Evolutionary conservation across 2,329 filamentous ascomycete species (phyloP), one percentile per base, ranked within the genome.

Genomic region (Microsporum canis): DNA sequence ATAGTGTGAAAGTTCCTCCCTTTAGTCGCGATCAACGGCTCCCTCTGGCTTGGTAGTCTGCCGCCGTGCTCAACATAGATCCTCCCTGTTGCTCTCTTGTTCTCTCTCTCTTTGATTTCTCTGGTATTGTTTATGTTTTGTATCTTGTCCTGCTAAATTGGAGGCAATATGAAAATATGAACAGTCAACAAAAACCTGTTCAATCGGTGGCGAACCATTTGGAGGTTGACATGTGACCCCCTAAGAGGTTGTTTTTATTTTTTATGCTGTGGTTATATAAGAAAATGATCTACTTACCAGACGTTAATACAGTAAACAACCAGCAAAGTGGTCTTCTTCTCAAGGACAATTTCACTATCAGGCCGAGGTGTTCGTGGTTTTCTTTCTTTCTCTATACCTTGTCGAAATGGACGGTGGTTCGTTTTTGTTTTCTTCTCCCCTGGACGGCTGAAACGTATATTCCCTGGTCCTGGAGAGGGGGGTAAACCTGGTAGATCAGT

Each of bases 181-280:
- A 27, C 27, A 53, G 51, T 55, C 51, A 55, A 55, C 51, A 55
- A 55, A 51, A 55, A 55, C 51, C 31, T 55, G 51, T 5, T 55
- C 29, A 34, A 53, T 8, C 27, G 10, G 51, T 55, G 51, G 51
- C 51, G 31, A 55, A 49, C 43, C 39, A n/a, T 23, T 27, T 17
- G 23, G 8, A 14, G 43, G n/a, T 8, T 53, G 12, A 55, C 49
- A 55, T 55, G 49, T 55, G 49, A 55, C 49, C 31, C 23, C 49
- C 6, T 1, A 17, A 55, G 17, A 17, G 45, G 45, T 17, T 41
- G 38, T 41, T 12, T 41, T 41, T 41, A 14, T n/a, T 41, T 4
- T 43, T 17, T 5, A n/a, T n/a, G 10, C 39, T 17, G 39, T 5
- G 1, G 38, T n/a, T 5, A 14, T 5, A 43, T 5, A 14, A 2